Evolutionary conservation across 352 stramenopile genomes (phyloP), one percentile per base, ranked within the genome.

Genomic region (Pythium myriotylum): DNA sequence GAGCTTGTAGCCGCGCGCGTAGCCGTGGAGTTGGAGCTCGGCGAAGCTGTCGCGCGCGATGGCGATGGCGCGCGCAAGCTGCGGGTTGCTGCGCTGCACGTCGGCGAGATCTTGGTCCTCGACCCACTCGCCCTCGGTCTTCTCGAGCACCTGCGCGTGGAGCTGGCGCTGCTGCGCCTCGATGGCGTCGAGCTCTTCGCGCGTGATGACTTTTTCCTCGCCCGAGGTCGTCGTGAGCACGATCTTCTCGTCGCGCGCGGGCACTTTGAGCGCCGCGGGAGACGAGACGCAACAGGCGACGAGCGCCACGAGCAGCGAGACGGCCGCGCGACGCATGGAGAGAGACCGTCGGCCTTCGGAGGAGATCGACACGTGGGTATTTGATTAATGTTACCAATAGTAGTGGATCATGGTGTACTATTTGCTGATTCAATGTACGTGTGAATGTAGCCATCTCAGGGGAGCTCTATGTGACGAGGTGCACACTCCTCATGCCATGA

Each of bases 21-120:
- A 86, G 7, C 82, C 79, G 56, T 82, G 76, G 17, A 70, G 67
- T 64, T 89, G 76, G 12, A 91, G 67, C 60, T 80, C 76, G 22
- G 32, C 52, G 45, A 91, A 88, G 29, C 74, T 76, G 22, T 73
- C 67, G 54, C 67, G 41, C 2, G 79, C 69, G 35, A 88, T 20
- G 19, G 60, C 61, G 27, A 89, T 88, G 27, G 79, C 70, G 27
- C 74, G 58, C 13, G 76, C 79, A 22, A 91, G 75, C 47, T 61
- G 32, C 23, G 79, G 79, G 50, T 91, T 76, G 13, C 76, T 52
- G 13, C 60, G 64, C 32, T 69, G 22, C 16, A 87, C 64, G n/a
- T 83, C 73, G 2, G 65, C 53, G 10, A 84, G 24, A 26, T 68
- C 49, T 45, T 79, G 62, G 4, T 57, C 68, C 23, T 74, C 59